These are phyloP conservation scores for Tricholoma flavovirens DNA, from an alignment of 768 basidiomycete genomes.

Conservation along the genomic window DNA sequence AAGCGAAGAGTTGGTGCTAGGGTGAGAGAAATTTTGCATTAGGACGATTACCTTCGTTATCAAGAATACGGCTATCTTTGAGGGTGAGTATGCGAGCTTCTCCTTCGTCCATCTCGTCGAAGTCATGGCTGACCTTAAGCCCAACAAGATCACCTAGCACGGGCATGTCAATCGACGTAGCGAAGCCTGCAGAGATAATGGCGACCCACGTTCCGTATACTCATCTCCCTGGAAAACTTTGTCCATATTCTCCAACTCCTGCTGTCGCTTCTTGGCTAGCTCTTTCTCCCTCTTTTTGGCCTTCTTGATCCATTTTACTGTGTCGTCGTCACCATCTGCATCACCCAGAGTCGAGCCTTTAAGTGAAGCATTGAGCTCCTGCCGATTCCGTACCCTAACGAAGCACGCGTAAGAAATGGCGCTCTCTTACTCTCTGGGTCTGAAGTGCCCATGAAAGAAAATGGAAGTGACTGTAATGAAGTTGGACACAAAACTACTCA, in stretches of 20 bases:
- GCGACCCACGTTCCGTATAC: conserved; percentile 78
- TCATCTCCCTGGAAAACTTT: conserved; percentile 62
- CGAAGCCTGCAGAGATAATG: not conserved
- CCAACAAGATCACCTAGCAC: conserved; percentile 80
- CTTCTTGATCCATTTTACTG: conserved; percentile 87
- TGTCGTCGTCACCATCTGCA: conserved; percentile 73
- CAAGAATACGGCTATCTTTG: conserved; percentile 93
- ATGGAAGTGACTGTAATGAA: conserved; percentile 41
- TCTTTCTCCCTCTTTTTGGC: conserved; percentile 90
- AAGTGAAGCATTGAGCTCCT: conserved; percentile 87
- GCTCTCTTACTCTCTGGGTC: conserved; percentile 28
- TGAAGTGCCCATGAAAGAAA: conserved; percentile 34
- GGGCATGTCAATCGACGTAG: not conserved
- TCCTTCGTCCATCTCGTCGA: conserved; percentile 88
- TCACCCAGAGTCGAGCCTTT: conserved; percentile 91
- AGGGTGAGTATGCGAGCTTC: conserved; percentile 94
- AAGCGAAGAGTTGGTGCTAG: not conserved
- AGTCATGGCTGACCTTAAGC: conserved; percentile 93
- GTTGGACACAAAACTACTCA: conserved; percentile 46
- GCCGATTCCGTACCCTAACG: conserved; percentile 85
- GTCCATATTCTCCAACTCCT: conserved; percentile 83
- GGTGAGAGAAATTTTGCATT: not conserved
- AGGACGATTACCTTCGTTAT: conserved; percentile 71
- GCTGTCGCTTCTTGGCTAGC: conserved; percentile 73
- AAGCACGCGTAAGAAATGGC: conserved; percentile 38